These are phyloP conservation scores for Lepiota venenata DNA, from an alignment of 768 basidiomycete genomes.

Conservation along the genomic window DNA sequence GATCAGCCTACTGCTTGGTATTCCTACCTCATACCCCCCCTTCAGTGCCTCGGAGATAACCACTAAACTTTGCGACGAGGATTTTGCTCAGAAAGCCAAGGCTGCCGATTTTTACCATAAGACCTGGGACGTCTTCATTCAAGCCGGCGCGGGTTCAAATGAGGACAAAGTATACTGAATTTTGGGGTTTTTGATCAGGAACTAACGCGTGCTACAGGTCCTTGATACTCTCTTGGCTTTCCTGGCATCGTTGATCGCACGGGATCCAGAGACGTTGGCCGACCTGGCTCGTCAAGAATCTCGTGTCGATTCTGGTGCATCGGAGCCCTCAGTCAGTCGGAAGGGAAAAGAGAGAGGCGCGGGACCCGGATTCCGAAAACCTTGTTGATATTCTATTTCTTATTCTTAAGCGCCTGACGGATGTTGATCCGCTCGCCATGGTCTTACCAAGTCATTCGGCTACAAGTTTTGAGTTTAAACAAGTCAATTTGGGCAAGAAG, in stretches of 20 bases:
- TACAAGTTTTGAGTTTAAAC: slow-evolving; percentile 43
- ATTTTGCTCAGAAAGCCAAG: slow-evolving; percentile 78
- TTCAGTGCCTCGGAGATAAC: slow-evolving; percentile 73
- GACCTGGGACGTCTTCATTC: slow-evolving; percentile 65
- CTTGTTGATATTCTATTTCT: slow-evolving; percentile 41
- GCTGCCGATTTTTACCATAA: slow-evolving; percentile 68
- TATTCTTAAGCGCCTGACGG: slow-evolving; percentile 31
- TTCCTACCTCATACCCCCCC: not conserved
- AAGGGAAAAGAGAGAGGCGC: slow-evolving; percentile 9
- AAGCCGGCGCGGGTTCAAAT: slow-evolving; percentile 54
- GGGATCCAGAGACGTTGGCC: slow-evolving; percentile 49
- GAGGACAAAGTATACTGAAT: slow-evolving; percentile 46
- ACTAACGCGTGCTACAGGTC: slow-evolving; percentile 36
- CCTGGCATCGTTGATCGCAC: slow-evolving; percentile 60
- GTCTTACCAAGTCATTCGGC: slow-evolving; percentile 21
- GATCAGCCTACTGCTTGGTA: not conserved
- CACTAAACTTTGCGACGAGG: slow-evolving; percentile 65
- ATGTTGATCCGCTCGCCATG: slow-evolving; percentile 49
- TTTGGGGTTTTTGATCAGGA: not conserved
- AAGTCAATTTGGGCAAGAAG: slow-evolving; percentile 49
- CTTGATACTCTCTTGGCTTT: slow-evolving; percentile 61
- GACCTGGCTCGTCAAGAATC: slow-evolving; percentile 45
- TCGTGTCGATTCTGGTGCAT: slow-evolving; percentile 11
- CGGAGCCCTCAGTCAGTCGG: slow-evolving; percentile 6
- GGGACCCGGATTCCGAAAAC: slow-evolving; percentile 11